Base-by-base conservation (phyloP, 306 rosid species). In the Begonia fuchsioides region DNA sequence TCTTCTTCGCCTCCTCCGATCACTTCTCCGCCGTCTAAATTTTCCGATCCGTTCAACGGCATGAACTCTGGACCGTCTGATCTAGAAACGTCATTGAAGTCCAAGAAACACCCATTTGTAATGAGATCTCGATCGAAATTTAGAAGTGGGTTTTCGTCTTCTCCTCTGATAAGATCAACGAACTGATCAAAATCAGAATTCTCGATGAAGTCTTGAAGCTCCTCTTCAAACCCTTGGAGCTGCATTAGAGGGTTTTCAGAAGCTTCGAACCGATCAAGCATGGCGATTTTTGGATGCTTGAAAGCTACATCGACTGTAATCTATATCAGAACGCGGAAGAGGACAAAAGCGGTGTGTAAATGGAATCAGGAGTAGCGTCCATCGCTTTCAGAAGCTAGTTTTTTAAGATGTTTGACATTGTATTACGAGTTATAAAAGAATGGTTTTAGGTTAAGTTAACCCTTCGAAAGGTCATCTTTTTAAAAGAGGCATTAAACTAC, bases 121-220 rank as follows among this genome's bases (percentile, higher is more conserved):
- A 76, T 51, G 47, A 65, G 66, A 18, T 71, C 74, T 17, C 63
- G 56, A 60, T 55, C 62, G 9, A 76, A 76, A 71, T 61, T 62
- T 13, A 62, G 41, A 15, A 56, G 47, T 3, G 66, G 67, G 50
- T 67, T 66, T 40, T 57, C 80, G 38, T 52, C 52, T 48, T 70
- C 93, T 41, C 86, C 93, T 3, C 88, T 64, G 52, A 86, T 72
- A 48, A 69, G 69, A 70, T 81, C 66, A 62, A 86, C 58, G 57
- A 82, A 81, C 39, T 41, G 45, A 64, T 71, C 76, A 55, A 76
- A 76, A 57, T 74, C 73, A 12, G 45, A 53, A 32, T 71, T 61
- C 0, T 63, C 86, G 12, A 65, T 59, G 61, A 73, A 78, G 39
- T 81, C 83, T 1, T 67, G 67, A 26, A 26, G 35, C 35, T 26